Conservation (phyloP, 495 filamentous ascomycete species). For the Delitschia confertaspora region DNA sequence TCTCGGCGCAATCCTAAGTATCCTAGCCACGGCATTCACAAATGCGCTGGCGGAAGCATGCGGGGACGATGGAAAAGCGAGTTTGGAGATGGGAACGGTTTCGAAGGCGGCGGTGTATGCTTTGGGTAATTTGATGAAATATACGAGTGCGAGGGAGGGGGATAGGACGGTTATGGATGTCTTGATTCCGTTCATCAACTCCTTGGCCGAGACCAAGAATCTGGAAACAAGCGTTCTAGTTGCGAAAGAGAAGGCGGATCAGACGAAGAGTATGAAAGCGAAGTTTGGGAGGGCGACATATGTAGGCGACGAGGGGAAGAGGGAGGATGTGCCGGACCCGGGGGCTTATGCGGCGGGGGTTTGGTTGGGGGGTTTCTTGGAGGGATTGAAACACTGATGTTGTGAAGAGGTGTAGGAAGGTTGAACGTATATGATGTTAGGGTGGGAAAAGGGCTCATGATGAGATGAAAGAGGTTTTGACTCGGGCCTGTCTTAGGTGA, state of each 20-base stretch:
- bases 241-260: conserved; percentile 46
- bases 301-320: conserved; percentile 40
- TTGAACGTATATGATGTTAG: too few relatives aligned
- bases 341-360: conserved; percentile 55
- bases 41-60: conserved; percentile 33
- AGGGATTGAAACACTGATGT: conserved; percentile 10
- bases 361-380: conserved; percentile 44
- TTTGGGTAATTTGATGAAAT: conserved; percentile 39
- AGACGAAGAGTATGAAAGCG: conserved; percentile 46
- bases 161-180: conserved; percentile 49
- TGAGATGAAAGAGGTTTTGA: too few relatives aligned
- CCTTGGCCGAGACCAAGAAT: conserved; percentile 36
- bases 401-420: not conserved
- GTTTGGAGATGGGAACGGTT: conserved; percentile 17
- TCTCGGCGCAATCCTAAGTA: conserved; percentile 51
- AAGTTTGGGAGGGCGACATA: conserved; percentile 53
- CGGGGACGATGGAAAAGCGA: conserved; percentile 11
- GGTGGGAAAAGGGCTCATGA: too few relatives aligned
- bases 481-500: too few relatives aligned
- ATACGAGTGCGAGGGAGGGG: conserved; percentile 33
- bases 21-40: conserved; percentile 50
- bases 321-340: conserved; percentile 46
- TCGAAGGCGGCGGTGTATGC: conserved; percentile 24
- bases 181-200: conserved; percentile 49
- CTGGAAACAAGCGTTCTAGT: conserved; percentile 45